These are phyloP conservation scores for Diaporthe humulicola DNA, from an alignment of 2,329 filamentous ascomycete species.

Conservation along the genomic window DNA sequence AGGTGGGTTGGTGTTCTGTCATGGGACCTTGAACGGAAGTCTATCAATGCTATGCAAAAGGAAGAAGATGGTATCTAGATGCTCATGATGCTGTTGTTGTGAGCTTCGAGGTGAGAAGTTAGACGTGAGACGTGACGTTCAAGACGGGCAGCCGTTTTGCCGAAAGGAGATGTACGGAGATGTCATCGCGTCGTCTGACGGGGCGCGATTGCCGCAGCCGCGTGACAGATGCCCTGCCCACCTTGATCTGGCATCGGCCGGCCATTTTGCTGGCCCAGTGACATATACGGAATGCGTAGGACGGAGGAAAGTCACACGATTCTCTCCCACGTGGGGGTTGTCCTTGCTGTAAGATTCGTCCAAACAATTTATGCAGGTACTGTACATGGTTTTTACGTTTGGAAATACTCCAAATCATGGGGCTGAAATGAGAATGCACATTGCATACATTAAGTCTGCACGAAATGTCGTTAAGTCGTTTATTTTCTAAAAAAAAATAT, in stretches of 20 bases:
- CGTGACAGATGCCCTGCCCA: constrained; percentile 22
- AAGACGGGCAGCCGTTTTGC: constrained; percentile 7
- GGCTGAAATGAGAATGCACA: too few relatives aligned
- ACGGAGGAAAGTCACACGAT: background rate
- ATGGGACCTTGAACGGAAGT: background rate
- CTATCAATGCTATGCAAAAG: background rate
- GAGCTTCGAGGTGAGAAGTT: background rate
- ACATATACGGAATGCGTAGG: background rate
- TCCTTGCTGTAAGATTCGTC: background rate
- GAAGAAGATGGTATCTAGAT: background rate
- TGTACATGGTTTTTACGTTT: too few relatives aligned
- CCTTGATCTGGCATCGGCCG: background rate
- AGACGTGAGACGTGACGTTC: background rate
- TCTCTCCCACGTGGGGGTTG: background rate
- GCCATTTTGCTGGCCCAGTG: background rate
- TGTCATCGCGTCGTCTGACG: constrained; percentile 12
- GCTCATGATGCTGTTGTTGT: constrained; percentile 2
- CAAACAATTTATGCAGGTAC: background rate
- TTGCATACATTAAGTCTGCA: too few relatives aligned
- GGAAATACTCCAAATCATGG: too few relatives aligned
- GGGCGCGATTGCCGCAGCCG: constrained; percentile 17
- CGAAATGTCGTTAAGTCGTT: too few relatives aligned
- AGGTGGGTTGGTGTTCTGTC: background rate
- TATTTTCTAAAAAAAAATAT: too few relatives aligned
- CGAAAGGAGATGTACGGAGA: constrained; percentile 15